Percentiles rank a stretch among this genome's conserved stretches.
Evolutionary conservation across 345 rosid species (phyloP).

Genomic region (Luvunga scandens): DNA sequence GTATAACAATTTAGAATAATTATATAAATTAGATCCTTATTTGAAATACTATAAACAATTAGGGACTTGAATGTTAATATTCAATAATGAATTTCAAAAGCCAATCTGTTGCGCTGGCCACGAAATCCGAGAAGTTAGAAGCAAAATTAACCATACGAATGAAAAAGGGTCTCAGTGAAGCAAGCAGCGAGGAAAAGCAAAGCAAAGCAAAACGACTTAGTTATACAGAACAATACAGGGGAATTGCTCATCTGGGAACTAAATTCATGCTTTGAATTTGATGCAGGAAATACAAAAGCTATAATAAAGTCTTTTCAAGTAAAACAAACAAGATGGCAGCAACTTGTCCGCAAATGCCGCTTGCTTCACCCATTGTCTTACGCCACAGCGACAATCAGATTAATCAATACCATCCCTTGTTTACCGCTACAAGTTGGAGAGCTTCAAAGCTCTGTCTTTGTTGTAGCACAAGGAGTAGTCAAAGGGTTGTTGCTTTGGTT

Average conservation of each 20-base stretch:
- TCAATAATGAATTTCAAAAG: neutral
- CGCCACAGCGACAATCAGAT: neutral
- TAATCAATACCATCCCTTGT: neutral
- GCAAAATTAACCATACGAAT: neutral
- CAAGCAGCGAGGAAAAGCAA: no score
- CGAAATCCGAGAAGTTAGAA: neutral
- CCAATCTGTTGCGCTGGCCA: neutral
- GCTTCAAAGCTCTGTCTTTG: neutral
- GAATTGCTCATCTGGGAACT: neutral
- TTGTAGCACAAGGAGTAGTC: neutral
- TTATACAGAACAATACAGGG: neutral
- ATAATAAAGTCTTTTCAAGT: neutral
- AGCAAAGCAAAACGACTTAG: no score
- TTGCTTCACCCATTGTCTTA: neutral
- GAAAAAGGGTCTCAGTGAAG: neutral
- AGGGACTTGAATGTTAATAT: neutral
- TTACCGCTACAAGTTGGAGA: neutral
- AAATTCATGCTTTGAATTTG: neutral
- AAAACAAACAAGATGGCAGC: slow-evolving; percentile 5
- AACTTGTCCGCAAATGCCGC: neutral
- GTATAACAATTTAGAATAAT: no score
- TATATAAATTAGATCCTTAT: neutral
- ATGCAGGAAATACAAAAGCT: neutral
- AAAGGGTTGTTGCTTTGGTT: slow-evolving; percentile 16
- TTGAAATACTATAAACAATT: rapidly evolving